phyloP scores from a whole-genome alignment of 169 alveolate genomes.

The Cryptosporidium baileyi region DNA sequence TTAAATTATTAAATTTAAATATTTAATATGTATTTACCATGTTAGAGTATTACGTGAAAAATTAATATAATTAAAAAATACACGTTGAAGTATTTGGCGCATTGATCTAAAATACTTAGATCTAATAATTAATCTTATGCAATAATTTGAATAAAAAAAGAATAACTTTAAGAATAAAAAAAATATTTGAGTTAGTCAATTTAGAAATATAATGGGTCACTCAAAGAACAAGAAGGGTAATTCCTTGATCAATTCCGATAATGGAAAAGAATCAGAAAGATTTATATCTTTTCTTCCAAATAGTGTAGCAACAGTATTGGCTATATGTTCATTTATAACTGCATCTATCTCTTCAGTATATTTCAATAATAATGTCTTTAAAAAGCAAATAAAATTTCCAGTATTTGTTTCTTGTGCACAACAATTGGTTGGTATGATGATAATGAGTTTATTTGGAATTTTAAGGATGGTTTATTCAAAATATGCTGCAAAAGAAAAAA shows the following conservation, averaged over 20 bases:
- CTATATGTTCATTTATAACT: slow-evolving; percentile 53
- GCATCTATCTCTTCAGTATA: slow-evolving; percentile 64
- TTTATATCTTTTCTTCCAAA: slow-evolving; percentile 68
- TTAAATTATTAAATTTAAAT: too few relatives aligned
- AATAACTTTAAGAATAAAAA: not conserved
- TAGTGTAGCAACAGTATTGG: slow-evolving; percentile 50
- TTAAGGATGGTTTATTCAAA: slow-evolving; percentile 1
- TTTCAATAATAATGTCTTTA: slow-evolving; percentile 42
- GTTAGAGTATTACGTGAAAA: too few relatives aligned
- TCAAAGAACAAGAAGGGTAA: slow-evolving; percentile 47
- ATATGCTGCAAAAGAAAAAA: not conserved
- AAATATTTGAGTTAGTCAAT: too few relatives aligned
- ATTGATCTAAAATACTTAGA: too few relatives aligned
- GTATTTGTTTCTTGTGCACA: slow-evolving; percentile 65
- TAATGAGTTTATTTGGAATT: slow-evolving; percentile 41
- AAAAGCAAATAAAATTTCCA: slow-evolving; percentile 38
- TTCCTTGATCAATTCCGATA: not conserved
- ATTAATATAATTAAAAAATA: too few relatives aligned
- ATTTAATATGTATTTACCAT: too few relatives aligned
- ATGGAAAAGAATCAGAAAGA: slow-evolving; percentile 44
- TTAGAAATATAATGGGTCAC: slow-evolving; percentile 46
- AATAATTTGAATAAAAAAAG: not conserved
- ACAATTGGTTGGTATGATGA: slow-evolving; percentile 51
- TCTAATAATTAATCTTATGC: not conserved
- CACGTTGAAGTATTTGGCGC: too few relatives aligned